A percentile compares a stretch with the other conserved stretches of the same genome.
Evolutionary conservation across 257 asterid species (phyloP).

Genomic region (Solanum corneliomulleri): DNA sequence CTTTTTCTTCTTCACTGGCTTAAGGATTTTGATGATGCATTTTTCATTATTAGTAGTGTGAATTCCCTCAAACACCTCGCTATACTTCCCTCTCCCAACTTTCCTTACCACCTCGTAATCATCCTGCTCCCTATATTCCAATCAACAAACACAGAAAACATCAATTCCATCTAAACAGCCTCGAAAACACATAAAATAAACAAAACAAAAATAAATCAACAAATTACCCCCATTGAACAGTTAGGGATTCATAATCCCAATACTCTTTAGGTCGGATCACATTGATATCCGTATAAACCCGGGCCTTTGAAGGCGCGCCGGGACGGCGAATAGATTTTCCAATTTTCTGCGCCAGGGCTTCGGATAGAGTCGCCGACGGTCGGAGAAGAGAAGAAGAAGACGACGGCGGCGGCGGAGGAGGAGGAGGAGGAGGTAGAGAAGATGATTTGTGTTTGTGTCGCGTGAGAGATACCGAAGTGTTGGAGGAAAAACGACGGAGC

Average conservation of each 20-base stretch:
- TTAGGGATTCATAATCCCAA: constrained; percentile 85
- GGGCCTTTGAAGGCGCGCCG: constrained; percentile 79
- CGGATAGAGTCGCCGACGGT: constrained; percentile 18
- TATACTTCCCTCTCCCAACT: constrained; percentile 93
- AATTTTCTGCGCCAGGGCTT: constrained; percentile 77
- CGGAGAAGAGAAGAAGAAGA: constrained; percentile 16
- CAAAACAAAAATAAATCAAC: background rate
- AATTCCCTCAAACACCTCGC: constrained; percentile 92
- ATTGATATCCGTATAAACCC: constrained; percentile 70
- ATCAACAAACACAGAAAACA: background rate
- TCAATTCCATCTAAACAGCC: background rate
- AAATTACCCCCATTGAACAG: constrained; percentile 95
- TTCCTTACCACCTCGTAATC: constrained; percentile 92
- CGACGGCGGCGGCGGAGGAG: background rate
- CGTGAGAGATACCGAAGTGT: constrained; percentile 5
- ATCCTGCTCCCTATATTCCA: constrained; percentile 67
- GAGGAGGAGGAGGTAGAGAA: background rate
- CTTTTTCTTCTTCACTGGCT: constrained; percentile 96
- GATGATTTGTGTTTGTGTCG: constrained; percentile 9
- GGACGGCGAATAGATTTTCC: constrained; percentile 84
- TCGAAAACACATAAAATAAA: background rate
- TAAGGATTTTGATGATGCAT: constrained; percentile 82
- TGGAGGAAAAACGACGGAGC: constrained; percentile 26
- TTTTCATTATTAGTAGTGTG: constrained; percentile 67
- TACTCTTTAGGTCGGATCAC: constrained; percentile 84